Evolutionary conservation across 2,329 filamentous ascomycete genomes (phyloP).

Genomic region (Penicillium expansum): DNA sequence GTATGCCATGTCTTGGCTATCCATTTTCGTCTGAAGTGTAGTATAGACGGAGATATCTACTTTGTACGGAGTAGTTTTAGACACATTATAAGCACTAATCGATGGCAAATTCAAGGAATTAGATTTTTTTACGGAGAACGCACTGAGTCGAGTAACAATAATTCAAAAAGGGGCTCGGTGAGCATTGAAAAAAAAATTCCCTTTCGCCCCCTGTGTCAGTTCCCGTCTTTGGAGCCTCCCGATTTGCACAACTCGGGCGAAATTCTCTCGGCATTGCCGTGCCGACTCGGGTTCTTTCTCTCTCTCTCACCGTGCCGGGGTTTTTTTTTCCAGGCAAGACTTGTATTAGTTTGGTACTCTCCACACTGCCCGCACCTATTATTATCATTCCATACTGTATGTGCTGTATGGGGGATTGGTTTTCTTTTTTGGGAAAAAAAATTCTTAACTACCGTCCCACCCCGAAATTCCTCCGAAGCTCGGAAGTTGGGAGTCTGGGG

Average conservation of each 20-base stretch:
- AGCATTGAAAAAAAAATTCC: not conserved
- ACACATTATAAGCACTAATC: not conserved
- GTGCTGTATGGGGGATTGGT: not conserved
- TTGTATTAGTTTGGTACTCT: conserved; percentile 1
- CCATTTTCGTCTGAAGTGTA: not conserved
- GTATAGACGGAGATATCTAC: not conserved
- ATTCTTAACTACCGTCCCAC: not conserved
- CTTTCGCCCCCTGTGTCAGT: not conserved
- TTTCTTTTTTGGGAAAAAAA: not conserved
- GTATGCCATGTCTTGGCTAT: conserved; percentile 5
- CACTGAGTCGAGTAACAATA: conserved; percentile 11
- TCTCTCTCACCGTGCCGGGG: not conserved
- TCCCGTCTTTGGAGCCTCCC: conserved; percentile 23
- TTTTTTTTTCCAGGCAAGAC: not conserved
- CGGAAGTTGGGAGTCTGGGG: conserved; percentile 11
- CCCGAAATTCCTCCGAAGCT: conserved; percentile 22
- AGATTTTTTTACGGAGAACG: conserved; percentile 20
- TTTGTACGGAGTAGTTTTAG: not conserved
- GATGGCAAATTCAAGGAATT: not conserved
- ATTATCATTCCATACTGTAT: not conserved
- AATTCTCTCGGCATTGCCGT: conserved; percentile 19
- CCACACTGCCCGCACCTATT: not conserved
- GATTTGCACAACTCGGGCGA: conserved; percentile 19
- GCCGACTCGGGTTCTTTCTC: conserved; percentile 16
- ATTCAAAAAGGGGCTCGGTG: conserved; percentile 19